Evolutionary conservation across 805 yeast genomes (phyloP).

Genomic region (Aciculoconidium aculeatum): DNA sequence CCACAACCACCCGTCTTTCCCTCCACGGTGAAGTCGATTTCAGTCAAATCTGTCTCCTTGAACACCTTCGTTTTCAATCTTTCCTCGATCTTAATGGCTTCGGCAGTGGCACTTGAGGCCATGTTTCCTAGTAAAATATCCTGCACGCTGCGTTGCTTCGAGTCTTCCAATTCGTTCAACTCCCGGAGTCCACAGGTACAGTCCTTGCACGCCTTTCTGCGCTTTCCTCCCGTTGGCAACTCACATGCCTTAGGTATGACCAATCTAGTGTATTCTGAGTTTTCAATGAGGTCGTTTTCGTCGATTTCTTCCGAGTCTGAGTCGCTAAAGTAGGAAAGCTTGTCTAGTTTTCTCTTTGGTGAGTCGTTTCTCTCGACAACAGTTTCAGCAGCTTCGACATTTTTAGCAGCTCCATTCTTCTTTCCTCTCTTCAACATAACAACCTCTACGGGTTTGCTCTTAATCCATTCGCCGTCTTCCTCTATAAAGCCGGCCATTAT

Average conservation of each 20-base stretch:
- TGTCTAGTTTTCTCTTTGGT: conserved; percentile 41
- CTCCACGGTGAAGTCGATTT: conserved; percentile 91
- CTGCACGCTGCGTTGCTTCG: conserved; percentile 38
- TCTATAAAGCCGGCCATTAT: conserved; percentile 61
- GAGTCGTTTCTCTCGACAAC: conserved; percentile 36
- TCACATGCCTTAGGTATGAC: conserved; percentile 58
- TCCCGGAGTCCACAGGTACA: conserved; percentile 97
- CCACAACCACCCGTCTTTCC: conserved; percentile 98
- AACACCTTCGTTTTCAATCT: conserved; percentile 42
- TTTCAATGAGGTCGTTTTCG: conserved; percentile 33
- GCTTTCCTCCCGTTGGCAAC: conserved; percentile 45
- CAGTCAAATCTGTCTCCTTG: conserved; percentile 67
- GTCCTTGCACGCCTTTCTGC: conserved; percentile 95
- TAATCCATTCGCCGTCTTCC: conserved; percentile 46
- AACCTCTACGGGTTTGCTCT: conserved; percentile 37
- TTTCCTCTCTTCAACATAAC: conserved; percentile 29
- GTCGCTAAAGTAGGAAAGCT: conserved; percentile 51
- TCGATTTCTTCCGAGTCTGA: conserved; percentile 48
- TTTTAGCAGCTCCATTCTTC: conserved; percentile 5
- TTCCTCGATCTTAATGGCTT: conserved; percentile 51
- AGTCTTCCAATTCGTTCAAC: conserved; percentile 62
- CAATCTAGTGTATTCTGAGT: conserved; percentile 27
- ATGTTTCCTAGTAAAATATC: conserved; percentile 38
- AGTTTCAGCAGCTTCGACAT: conserved; percentile 23
- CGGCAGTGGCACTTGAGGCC: conserved; percentile 47